Percentiles rank a stretch among this genome's conserved stretches.
These are phyloP conservation scores for Singerocomus inundabilis DNA, from an alignment of 1,284 basidiomycete genomes.

Conservation along the genomic window DNA sequence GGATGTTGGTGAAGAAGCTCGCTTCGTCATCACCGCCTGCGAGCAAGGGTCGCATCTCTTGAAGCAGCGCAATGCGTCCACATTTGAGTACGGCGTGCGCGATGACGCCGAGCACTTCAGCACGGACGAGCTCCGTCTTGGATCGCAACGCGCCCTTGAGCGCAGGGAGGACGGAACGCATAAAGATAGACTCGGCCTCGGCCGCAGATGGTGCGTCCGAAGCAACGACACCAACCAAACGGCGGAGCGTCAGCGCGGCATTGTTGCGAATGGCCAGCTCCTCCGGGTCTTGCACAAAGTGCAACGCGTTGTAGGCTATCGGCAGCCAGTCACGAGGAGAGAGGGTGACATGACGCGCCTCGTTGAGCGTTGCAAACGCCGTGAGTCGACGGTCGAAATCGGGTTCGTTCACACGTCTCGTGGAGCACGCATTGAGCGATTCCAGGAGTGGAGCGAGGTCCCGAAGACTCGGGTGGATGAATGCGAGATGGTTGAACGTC, in stretches of 20 bases:
- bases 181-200: slow-evolving; percentile 52
- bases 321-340: slow-evolving; percentile 76
- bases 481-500: slow-evolving; percentile 62
- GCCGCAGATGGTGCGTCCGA: slow-evolving; percentile 21
- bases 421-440: slow-evolving; percentile 85
- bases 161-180: slow-evolving; percentile 73
- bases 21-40: slow-evolving; percentile 92
- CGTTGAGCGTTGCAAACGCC: slow-evolving; percentile 80
- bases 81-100: slow-evolving; percentile 75
- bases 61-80: slow-evolving; percentile 56
- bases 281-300: slow-evolving; percentile 86
- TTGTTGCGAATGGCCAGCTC: slow-evolving; percentile 89
- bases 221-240: slow-evolving; percentile 66
- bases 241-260: slow-evolving; percentile 74
- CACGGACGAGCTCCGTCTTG: slow-evolving; percentile 85
- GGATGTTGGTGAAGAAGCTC: slow-evolving; percentile 95
- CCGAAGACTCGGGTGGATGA: slow-evolving; percentile 48
- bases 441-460: slow-evolving; percentile 56
- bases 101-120: slow-evolving; percentile 82
- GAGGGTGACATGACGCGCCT: slow-evolving; percentile 50
- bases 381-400: slow-evolving; percentile 87
- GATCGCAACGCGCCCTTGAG: slow-evolving; percentile 82
- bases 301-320: slow-evolving; percentile 80
- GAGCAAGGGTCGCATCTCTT: slow-evolving; percentile 82
- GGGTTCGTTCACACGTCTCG: slow-evolving; percentile 83